phyloP scores from a whole-genome alignment of 140 eudicot species.

The Eryngium alpinum region DNA sequence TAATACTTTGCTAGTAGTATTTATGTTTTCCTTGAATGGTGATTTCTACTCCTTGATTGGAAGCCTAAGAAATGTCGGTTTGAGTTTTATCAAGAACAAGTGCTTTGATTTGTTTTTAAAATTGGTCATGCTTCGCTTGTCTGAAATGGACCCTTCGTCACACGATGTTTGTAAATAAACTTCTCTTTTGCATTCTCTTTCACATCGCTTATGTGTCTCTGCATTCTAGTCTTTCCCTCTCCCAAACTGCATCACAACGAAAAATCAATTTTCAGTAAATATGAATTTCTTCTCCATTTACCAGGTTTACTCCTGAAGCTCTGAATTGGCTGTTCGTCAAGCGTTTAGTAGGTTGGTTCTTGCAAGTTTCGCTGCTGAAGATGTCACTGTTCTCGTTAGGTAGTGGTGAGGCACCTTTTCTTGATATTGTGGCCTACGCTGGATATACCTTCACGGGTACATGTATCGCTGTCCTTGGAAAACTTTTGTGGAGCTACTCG shows the following conservation, averaged over 20 bases:
- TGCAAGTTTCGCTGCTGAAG: constrained; percentile 45
- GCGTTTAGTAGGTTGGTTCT: constrained; percentile 49
- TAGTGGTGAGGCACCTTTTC: constrained; percentile 46
- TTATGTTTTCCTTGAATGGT: background rate
- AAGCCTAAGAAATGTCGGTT: background rate
- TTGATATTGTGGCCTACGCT: constrained; percentile 49
- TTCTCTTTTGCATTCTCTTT: too few species aligned
- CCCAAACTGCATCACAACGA: too few species aligned
- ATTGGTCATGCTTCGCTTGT: background rate
- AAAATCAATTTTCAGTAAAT: too few species aligned
- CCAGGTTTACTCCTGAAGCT: constrained; percentile 59
- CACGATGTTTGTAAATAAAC: background rate
- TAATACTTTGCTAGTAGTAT: background rate
- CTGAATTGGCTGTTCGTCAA: constrained; percentile 46
- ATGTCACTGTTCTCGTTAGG: constrained; percentile 49
- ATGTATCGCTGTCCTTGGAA: constrained; percentile 37
- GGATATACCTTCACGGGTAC: constrained; percentile 47
- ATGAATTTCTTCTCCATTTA: background rate
- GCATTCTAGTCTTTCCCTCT: too few species aligned
- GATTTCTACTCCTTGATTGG: background rate
- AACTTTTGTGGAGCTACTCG: constrained; percentile 27
- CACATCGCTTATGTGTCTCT: too few species aligned
- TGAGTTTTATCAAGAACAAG: background rate
- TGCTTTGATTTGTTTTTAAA: background rate
- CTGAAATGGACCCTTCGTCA: background rate